phyloP scores from a whole-genome alignment of 208 protist genomes.

The Acanthamoeba lenticulata region DNA sequence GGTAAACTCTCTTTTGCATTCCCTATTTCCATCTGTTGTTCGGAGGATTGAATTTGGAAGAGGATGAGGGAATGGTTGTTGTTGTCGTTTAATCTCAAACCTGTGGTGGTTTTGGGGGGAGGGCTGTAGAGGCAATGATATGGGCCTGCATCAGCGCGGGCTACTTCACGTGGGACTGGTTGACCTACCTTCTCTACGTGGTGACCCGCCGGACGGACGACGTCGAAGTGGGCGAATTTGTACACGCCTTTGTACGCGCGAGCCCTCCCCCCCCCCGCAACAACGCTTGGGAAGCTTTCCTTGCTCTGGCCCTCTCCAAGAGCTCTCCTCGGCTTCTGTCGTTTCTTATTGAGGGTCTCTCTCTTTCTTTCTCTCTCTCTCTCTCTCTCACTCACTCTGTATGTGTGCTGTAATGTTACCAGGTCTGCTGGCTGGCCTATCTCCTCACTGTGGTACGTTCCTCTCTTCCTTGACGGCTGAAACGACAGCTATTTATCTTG shows the following conservation, averaged over 20 bases:
- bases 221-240: background rate
- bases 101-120: background rate
- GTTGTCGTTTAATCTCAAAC: background rate
- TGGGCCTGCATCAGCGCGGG: slow-evolving; percentile 12
- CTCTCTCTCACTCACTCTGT: background rate
- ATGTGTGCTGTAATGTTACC: background rate
- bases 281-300: background rate
- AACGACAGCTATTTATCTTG: background rate
- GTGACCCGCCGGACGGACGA: background rate
- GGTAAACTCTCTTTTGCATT: background rate
- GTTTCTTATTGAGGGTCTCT: too few species aligned
- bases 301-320: background rate
- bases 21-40: background rate
- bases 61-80: background rate
- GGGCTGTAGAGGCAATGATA: background rate
- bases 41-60: too few species aligned
- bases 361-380: background rate
- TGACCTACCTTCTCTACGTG: slow-evolving; percentile 30
- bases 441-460: background rate
- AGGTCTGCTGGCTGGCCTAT: slow-evolving; percentile 23
- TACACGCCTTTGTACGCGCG: slow-evolving; percentile 5
- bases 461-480: background rate
- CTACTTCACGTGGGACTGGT: slow-evolving; percentile 50
- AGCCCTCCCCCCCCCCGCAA: background rate
- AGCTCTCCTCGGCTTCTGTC: too few species aligned